Conservation (phyloP, 768 basidiomycete genomes). For the Pleurotus giganteus region DNA sequence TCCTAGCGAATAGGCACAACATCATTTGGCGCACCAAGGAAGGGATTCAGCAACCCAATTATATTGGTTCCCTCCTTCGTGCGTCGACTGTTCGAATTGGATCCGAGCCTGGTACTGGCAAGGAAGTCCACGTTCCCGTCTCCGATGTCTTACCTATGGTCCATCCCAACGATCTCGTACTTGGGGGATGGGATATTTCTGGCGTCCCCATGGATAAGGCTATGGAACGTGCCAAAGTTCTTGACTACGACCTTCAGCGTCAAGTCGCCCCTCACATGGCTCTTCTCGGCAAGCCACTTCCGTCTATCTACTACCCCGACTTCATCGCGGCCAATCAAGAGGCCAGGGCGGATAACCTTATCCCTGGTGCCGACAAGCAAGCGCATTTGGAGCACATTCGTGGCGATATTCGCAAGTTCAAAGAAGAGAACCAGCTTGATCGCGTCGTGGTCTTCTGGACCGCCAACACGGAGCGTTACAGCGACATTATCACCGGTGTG, state of each 20-base stretch:
- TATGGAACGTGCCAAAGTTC: slow-evolving; percentile 90
- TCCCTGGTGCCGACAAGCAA: slow-evolving; percentile 85
- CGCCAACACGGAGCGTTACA: slow-evolving; percentile 97
- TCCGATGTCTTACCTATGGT: slow-evolving; percentile 96
- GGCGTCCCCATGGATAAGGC: slow-evolving; percentile 81
- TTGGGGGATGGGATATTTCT: slow-evolving; percentile 99
- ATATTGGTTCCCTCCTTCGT: slow-evolving; percentile 94
- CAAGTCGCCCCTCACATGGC: slow-evolving; percentile 89
- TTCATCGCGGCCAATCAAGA: slow-evolving; percentile 99
- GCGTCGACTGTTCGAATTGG: slow-evolving; percentile 95
- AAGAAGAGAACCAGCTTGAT: slow-evolving; percentile 77
- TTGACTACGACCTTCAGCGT: slow-evolving; percentile 96
- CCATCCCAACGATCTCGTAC: slow-evolving; percentile 95
- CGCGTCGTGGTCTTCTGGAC: slow-evolving; percentile 97
- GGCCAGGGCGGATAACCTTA: slow-evolving; percentile 90
- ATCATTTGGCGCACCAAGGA: slow-evolving; percentile 94
- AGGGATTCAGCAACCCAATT: slow-evolving; percentile 92
- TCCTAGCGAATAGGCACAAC: slow-evolving; percentile 94
- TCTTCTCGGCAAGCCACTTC: slow-evolving; percentile 76
- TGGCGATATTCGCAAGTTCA: slow-evolving; percentile 93
- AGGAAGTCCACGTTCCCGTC: slow-evolving; percentile 91
- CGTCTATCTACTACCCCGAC: slow-evolving; percentile 95
- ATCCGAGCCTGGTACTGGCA: slow-evolving; percentile 70
- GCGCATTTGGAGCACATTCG: slow-evolving; percentile 90
- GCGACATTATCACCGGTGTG: slow-evolving; percentile 89